These are phyloP conservation scores for Leccinum broughii DNA, from an alignment of 768 basidiomycete genomes.

Conservation along the genomic window DNA sequence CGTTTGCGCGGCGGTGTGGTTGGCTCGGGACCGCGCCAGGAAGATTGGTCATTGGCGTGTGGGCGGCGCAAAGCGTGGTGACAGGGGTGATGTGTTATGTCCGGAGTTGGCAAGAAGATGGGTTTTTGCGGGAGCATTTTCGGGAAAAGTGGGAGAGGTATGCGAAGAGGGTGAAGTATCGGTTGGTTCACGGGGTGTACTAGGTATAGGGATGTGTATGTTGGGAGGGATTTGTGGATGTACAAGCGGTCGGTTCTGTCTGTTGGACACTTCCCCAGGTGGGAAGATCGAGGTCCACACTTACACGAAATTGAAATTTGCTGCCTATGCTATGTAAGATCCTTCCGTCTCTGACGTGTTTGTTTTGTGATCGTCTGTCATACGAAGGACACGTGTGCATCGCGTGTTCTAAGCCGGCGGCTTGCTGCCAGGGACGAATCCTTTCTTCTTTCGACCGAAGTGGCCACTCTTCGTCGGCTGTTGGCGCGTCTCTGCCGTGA, in stretches of 20 bases:
- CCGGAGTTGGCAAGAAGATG: slow-evolving; percentile 30
- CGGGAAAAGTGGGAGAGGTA: slow-evolving; percentile 27
- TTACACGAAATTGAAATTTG: too few relatives aligned
- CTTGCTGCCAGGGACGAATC: too few relatives aligned
- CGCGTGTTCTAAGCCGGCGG: too few relatives aligned
- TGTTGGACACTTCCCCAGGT: too few relatives aligned
- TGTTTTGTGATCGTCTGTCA: neutral
- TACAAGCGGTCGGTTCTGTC: too few relatives aligned
- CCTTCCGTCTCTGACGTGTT: neutral
- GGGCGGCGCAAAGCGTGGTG: slow-evolving; percentile 30
- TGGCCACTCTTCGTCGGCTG: too few relatives aligned
- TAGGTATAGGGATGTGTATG: slow-evolving; percentile 5
- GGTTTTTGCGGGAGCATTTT: slow-evolving; percentile 23
- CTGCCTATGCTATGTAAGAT: too few relatives aligned
- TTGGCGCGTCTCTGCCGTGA: too few relatives aligned
- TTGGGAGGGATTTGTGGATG: neutral
- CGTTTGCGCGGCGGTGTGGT: slow-evolving; percentile 26
- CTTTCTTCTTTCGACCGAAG: too few relatives aligned
- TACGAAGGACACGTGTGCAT: neutral
- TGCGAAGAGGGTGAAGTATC: slow-evolving; percentile 24
- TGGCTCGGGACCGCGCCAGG: slow-evolving; percentile 28
- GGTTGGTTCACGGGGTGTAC: slow-evolving; percentile 30
- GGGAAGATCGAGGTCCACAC: too few relatives aligned
- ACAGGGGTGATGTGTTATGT: slow-evolving; percentile 29
- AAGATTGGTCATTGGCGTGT: slow-evolving; percentile 23